Evolutionary conservation across 768 basidiomycete species (phyloP).

Genomic region (Tulasnella sp.): DNA sequence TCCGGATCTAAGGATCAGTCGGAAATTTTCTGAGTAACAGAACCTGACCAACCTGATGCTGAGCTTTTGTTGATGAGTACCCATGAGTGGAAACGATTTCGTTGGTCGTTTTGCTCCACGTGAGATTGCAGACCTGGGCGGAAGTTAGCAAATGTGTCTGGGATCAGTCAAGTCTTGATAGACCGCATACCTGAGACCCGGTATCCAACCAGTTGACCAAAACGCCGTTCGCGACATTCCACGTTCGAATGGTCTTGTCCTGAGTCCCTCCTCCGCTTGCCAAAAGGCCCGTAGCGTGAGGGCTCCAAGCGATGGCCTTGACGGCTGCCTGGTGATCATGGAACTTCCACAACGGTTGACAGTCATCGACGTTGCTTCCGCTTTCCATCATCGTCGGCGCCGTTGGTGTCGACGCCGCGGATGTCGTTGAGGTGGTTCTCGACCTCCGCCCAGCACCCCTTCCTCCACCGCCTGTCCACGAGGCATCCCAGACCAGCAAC

Average conservation of each 20-base stretch:
- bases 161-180: background rate
- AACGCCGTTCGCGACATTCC: conserved; percentile 86
- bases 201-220: conserved; percentile 89
- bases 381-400: conserved; percentile 41
- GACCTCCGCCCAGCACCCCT: conserved; percentile 29
- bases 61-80: conserved; percentile 87
- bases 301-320: conserved; percentile 98
- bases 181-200: conserved; percentile 78
- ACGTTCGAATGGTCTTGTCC: conserved; percentile 96
- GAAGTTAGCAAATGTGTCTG: background rate
- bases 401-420: conserved; percentile 35
- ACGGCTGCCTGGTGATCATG: conserved; percentile 96
- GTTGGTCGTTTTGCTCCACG: conserved; percentile 93
- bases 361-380: conserved; percentile 18
- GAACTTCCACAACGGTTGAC: conserved; percentile 81
- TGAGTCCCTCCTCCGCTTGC: conserved; percentile 98
- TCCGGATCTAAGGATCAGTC: background rate
- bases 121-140: conserved; percentile 89
- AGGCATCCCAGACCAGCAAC: conserved; percentile 93
- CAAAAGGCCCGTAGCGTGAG: conserved; percentile 83
- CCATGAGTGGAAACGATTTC: conserved; percentile 98
- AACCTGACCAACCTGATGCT: conserved; percentile 87
- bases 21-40: conserved; percentile 37
- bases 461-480: conserved; percentile 46
- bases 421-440: background rate